Conservation (phyloP, 495 filamentous ascomycete species). For the Penicillium ochrochloron region DNA sequence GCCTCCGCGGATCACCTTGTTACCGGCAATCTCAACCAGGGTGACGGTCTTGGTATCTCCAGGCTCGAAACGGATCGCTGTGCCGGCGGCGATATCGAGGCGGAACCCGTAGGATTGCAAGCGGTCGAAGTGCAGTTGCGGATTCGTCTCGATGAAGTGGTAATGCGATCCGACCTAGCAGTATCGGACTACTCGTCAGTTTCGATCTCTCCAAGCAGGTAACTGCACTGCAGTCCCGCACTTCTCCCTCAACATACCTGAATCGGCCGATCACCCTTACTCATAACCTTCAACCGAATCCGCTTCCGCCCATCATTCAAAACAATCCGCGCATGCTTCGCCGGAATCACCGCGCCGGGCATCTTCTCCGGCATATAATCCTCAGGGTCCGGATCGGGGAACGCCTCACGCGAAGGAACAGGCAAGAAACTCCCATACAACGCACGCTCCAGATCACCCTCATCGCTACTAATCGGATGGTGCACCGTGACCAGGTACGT, state of each 20-base stretch:
- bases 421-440: slow-evolving; percentile 94
- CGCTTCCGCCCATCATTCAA: slow-evolving; percentile 78
- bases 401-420: slow-evolving; percentile 67
- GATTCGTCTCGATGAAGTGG: slow-evolving; percentile 94
- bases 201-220: not conserved
- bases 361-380: slow-evolving; percentile 67
- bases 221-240: not conserved
- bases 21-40: slow-evolving; percentile 86
- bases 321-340: slow-evolving; percentile 64
- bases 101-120: slow-evolving; percentile 80
- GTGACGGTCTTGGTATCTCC: slow-evolving; percentile 93
- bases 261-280: slow-evolving; percentile 88
- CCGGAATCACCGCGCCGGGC: slow-evolving; percentile 79
- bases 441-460: slow-evolving; percentile 83
- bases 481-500: slow-evolving; percentile 97
- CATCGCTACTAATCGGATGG: slow-evolving; percentile 82
- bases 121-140: slow-evolving; percentile 91
- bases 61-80: slow-evolving; percentile 92
- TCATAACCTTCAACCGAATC: slow-evolving; percentile 76
- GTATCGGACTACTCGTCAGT: not conserved
- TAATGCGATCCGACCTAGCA: slow-evolving; percentile 88
- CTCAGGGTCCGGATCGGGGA: slow-evolving; percentile 63
- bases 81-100: slow-evolving; percentile 89
- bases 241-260: slow-evolving; percentile 58
- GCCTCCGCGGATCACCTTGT: slow-evolving; percentile 81